Evolutionary conservation across 805 yeast species (phyloP).

Genomic region (Candida ficus): DNA sequence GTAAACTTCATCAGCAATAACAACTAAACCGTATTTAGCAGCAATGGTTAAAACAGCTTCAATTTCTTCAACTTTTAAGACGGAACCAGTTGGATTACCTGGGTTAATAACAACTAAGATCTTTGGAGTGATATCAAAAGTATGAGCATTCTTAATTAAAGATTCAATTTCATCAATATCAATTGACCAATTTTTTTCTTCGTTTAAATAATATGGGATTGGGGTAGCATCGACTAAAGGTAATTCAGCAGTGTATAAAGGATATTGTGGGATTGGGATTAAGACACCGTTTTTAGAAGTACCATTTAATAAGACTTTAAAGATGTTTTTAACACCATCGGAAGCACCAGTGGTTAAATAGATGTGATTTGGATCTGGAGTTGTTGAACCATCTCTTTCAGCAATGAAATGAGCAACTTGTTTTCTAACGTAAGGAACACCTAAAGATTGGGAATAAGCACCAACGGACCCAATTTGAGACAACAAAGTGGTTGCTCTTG

Average conservation of each 20-base stretch:
- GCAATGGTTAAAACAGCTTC: constrained; percentile 71
- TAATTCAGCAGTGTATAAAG: constrained; percentile 92
- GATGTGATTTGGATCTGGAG: constrained; percentile 57
- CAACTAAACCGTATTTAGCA: constrained; percentile 76
- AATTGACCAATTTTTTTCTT: constrained; percentile 78
- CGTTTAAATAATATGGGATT: constrained; percentile 83
- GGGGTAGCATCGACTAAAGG: constrained; percentile 79
- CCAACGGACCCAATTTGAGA: constrained; percentile 77
- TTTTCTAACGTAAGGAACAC: constrained; percentile 65
- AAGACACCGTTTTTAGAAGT: constrained; percentile 63
- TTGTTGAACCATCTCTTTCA: constrained; percentile 73
- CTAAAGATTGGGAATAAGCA: constrained; percentile 93
- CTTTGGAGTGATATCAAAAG: constrained; percentile 57
- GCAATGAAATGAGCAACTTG: constrained; percentile 78
- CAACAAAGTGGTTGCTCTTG: constrained; percentile 62
- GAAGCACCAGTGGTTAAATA: constrained; percentile 94
- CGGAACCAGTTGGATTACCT: constrained; percentile 97
- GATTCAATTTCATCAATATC: constrained; percentile 58
- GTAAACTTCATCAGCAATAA: constrained; percentile 97
- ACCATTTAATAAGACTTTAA: constrained; percentile 66
- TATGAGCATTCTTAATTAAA: constrained; percentile 43
- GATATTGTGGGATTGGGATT: constrained; percentile 98
- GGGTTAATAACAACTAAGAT: constrained; percentile 94
- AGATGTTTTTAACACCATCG: constrained; percentile 77
- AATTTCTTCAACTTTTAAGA: constrained; percentile 61